A percentile compares a stretch with the other conserved stretches of the same genome.
Conservation (phyloP, 371 early-diverging fungal genomes). For the Mucor racemosus region DNA sequence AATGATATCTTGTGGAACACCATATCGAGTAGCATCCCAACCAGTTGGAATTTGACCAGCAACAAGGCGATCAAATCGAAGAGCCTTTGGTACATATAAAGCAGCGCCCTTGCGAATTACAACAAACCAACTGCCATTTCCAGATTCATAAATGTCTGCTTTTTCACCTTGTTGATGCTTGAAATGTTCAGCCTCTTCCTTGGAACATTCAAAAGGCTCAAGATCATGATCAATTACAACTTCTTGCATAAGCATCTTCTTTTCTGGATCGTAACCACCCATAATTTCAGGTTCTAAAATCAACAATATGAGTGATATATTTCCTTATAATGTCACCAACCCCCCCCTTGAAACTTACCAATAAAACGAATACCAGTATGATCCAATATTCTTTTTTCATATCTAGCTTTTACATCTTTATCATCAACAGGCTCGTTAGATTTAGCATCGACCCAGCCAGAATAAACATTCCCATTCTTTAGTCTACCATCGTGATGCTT, state of each 20-base stretch:
- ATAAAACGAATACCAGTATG: constrained; percentile 96
- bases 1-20: constrained; percentile 91
- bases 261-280: constrained; percentile 90
- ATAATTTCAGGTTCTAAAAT: constrained; percentile 79
- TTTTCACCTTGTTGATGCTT: constrained; percentile 86
- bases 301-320: background rate
- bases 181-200: constrained; percentile 94
- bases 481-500: constrained; percentile 89
- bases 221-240: constrained; percentile 90
- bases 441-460: constrained; percentile 95
- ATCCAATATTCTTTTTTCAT: constrained; percentile 89
- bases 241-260: constrained; percentile 91
- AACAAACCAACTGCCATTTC: constrained; percentile 78
- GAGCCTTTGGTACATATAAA: constrained; percentile 92
- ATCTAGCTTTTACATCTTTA: constrained; percentile 90
- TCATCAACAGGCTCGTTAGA: constrained; percentile 92
- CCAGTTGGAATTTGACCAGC: constrained; percentile 96
- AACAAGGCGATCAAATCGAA: constrained; percentile 92
- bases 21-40: constrained; percentile 92
- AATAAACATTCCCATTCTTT: constrained; percentile 79
- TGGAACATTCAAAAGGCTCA: constrained; percentile 87
- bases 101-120: constrained; percentile 87
- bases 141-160: constrained; percentile 79
- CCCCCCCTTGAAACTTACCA: constrained; percentile 42
- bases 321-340: background rate